Conservation (phyloP, 2,329 filamentous ascomycete genomes). For the Penicillium sclerotigenum region DNA sequence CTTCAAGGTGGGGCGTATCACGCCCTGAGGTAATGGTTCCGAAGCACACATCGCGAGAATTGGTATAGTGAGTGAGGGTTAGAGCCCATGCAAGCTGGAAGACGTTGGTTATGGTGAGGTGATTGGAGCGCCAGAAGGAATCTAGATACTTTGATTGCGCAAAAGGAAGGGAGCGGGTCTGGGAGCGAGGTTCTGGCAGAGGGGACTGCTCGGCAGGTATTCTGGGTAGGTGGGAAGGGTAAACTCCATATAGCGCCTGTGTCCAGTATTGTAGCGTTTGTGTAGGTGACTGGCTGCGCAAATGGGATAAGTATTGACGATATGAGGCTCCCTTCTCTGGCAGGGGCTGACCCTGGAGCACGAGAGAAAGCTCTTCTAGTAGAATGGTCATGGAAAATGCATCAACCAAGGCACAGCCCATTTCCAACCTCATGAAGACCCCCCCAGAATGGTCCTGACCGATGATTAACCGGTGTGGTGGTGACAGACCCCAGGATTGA, state of each 20-base stretch:
- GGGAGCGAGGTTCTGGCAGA: background rate
- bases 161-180: background rate
- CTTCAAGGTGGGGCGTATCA: background rate
- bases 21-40: slow-evolving; percentile 8
- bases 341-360: background rate
- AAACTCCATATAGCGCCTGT: background rate
- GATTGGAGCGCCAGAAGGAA: background rate
- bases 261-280: slow-evolving; percentile 3
- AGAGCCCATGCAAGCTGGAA: slow-evolving; percentile 10
- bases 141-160: background rate
- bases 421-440: background rate
- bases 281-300: background rate
- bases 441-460: background rate
- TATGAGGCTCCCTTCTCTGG: background rate
- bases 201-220: background rate
- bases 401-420: slow-evolving; percentile 1
- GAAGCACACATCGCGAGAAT: slow-evolving; percentile 6
- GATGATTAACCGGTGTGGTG: slow-evolving; percentile 2
- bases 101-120: slow-evolving; percentile 3
- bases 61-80: slow-evolving; percentile 1
- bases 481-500: background rate
- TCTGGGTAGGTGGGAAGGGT: background rate
- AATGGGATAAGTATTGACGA: background rate
- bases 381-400: slow-evolving; percentile 3
- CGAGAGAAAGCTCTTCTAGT: background rate